phyloP scores from a whole-genome alignment of 371 early-diverging fungal genomes.

The Mortierella sp. region DNA sequence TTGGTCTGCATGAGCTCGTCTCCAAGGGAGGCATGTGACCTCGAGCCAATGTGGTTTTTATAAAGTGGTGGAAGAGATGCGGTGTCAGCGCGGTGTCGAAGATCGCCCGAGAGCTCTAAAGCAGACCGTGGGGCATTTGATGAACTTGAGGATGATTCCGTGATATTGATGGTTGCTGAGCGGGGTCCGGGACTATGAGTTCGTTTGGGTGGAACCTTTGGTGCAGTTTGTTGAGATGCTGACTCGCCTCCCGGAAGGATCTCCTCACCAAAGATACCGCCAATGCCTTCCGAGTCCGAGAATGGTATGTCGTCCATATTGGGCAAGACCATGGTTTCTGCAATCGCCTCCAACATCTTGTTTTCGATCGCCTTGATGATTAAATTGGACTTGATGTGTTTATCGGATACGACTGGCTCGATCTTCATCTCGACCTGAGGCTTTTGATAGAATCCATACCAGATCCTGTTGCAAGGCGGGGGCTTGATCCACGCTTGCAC shows the following conservation, averaged over 20 bases:
- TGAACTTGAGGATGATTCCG: background rate
- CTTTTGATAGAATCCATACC: conserved; percentile 88
- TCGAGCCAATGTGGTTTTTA: conserved; percentile 3
- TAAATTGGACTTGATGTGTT: conserved; percentile 79
- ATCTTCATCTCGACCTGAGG: conserved; percentile 85
- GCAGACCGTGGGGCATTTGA: conserved; percentile 27
- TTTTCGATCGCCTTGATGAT: conserved; percentile 89
- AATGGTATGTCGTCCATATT: conserved; percentile 93
- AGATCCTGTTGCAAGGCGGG: conserved; percentile 88
- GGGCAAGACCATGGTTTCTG: conserved; percentile 87
- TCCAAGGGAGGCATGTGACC: conserved; percentile 28
- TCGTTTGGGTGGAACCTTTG: background rate
- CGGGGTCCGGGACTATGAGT: conserved; percentile 23
- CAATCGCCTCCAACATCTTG: conserved; percentile 84
- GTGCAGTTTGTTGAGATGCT: background rate
- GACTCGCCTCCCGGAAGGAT: conserved; percentile 42
- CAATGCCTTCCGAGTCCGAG: conserved; percentile 71
- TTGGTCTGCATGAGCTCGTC: conserved; percentile 44
- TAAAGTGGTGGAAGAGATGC: conserved; percentile 18
- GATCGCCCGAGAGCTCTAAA: conserved; percentile 28
- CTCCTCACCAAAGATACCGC: conserved; percentile 71
- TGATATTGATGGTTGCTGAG: conserved; percentile 29
- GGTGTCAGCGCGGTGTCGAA: conserved; percentile 23
- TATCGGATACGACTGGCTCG: conserved; percentile 91
- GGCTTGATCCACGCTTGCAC: conserved; percentile 82